Evolutionary conservation across 2,329 filamentous ascomycete genomes (phyloP).

Genomic region (Pseudogymnoascus destructans): DNA sequence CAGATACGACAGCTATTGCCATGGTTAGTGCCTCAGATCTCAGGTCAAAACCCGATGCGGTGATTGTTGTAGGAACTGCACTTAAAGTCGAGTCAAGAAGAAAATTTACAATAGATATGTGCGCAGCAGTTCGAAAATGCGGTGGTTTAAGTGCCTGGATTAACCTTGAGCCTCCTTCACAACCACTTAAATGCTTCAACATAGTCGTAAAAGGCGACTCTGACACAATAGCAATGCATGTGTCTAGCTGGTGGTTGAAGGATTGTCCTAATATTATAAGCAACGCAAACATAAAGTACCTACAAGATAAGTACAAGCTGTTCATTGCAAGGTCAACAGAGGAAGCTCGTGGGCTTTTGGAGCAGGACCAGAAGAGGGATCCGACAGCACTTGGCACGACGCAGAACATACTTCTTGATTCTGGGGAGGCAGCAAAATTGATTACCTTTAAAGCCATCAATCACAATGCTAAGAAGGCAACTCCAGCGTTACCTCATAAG

Average conservation of each 20-base stretch:
- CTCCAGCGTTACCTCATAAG: not conserved
- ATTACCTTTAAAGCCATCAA: not conserved
- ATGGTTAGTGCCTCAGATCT: constrained; percentile 74
- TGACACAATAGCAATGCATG: constrained; percentile 57
- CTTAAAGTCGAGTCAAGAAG: constrained; percentile 84
- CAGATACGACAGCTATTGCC: constrained; percentile 85
- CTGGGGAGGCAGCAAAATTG: not conserved
- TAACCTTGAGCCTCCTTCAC: constrained; percentile 71
- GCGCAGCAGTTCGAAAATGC: constrained; percentile 61
- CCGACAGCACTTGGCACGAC: not conserved
- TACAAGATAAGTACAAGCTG: constrained; percentile 9
- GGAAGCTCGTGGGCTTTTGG: constrained; percentile 6
- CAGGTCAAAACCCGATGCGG: constrained; percentile 67
- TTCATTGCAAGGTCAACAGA: constrained; percentile 13
- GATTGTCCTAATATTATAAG: constrained; percentile 13
- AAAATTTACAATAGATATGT: constrained; percentile 77
- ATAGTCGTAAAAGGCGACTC: constrained; percentile 74
- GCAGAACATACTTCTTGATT: not conserved
- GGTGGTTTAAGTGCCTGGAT: constrained; percentile 84
- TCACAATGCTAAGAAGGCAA: not conserved
- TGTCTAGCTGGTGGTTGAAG: constrained; percentile 14
- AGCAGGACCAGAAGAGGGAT: not conserved
- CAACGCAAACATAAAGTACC: constrained; percentile 13
- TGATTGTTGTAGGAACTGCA: constrained; percentile 86
- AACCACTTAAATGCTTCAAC: constrained; percentile 73